phyloP scores from a whole-genome alignment of 2,329 filamentous ascomycete species.

The Periconia sp. region DNA sequence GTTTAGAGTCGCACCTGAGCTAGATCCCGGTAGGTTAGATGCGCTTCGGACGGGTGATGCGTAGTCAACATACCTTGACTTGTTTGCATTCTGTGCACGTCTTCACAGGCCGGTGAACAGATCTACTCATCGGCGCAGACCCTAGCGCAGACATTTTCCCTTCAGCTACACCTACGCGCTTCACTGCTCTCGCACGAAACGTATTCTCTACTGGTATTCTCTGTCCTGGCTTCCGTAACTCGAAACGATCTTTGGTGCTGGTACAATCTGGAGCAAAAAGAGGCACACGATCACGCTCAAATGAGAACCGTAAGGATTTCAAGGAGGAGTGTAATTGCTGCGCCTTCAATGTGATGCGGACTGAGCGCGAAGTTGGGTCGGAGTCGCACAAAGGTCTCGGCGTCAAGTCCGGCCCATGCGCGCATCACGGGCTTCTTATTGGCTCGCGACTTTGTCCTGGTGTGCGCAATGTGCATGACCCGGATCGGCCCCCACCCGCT shows the following conservation, averaged over 20 bases:
- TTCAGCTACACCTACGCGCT: too few relatives aligned
- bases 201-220: too few relatives aligned
- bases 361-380: neutral
- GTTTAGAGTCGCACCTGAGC: slow-evolving; percentile 27
- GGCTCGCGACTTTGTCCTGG: neutral
- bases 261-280: too few relatives aligned
- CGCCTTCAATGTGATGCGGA: neutral
- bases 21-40: slow-evolving; percentile 4
- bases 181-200: too few relatives aligned
- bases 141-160: slow-evolving; percentile 7
- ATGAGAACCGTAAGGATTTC: too few relatives aligned
- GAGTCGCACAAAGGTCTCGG: neutral
- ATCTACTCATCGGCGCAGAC: slow-evolving; percentile 13
- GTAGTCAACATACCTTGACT: slow-evolving; percentile 29
- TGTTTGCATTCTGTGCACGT: slow-evolving; percentile 35
- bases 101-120: slow-evolving; percentile 22
- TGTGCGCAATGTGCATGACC: neutral
- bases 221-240: too few relatives aligned
- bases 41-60: too few relatives aligned
- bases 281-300: too few relatives aligned
- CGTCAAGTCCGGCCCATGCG: neutral
- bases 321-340: too few relatives aligned
- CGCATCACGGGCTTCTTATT: neutral
- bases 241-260: too few relatives aligned
- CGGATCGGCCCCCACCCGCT: neutral